phyloP scores from a whole-genome alignment of 2,329 filamentous ascomycete genomes.

The Didymella glomerata region DNA sequence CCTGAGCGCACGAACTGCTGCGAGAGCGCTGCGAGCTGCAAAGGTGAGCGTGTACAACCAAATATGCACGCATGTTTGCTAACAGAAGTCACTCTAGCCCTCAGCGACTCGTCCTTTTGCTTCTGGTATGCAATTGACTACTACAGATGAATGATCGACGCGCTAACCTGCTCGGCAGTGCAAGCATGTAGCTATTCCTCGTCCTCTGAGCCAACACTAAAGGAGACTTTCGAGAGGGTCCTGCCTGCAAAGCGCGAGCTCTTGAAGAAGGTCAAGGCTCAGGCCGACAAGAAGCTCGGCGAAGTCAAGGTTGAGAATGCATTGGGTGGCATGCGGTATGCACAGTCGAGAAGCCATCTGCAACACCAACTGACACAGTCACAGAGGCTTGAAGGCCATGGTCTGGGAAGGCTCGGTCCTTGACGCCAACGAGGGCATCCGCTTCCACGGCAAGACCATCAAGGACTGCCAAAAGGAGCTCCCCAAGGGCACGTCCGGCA shows the following conservation, averaged over 20 bases:
- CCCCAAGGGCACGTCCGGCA: constrained; percentile 89
- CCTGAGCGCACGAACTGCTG: constrained; percentile 68
- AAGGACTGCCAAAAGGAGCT: constrained; percentile 95
- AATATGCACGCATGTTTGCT: constrained; percentile 17
- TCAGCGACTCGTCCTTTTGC: constrained; percentile 43
- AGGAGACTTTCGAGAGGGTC: constrained; percentile 80
- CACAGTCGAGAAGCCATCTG: background rate
- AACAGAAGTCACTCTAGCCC: constrained; percentile 35
- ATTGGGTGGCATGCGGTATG: constrained; percentile 88
- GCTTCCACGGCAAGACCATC: constrained; percentile 97
- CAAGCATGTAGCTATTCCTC: constrained; percentile 71
- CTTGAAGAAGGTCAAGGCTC: constrained; percentile 89
- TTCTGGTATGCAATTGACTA: constrained; percentile 48
- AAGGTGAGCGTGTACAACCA: constrained; percentile 61
- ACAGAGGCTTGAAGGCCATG: constrained; percentile 89
- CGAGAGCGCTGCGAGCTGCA: constrained; percentile 69
- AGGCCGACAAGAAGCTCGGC: constrained; percentile 82
- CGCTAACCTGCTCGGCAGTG: constrained; percentile 40
- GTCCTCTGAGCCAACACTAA: constrained; percentile 84
- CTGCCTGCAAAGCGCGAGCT: constrained; percentile 95
- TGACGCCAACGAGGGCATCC: constrained; percentile 95
- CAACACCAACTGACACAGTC: constrained; percentile 1
- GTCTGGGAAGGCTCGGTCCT: constrained; percentile 98
- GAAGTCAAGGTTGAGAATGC: constrained; percentile 95
- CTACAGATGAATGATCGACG: background rate